Conservation (phyloP, 257 asterid species). For the Salvia splendens region DNA sequence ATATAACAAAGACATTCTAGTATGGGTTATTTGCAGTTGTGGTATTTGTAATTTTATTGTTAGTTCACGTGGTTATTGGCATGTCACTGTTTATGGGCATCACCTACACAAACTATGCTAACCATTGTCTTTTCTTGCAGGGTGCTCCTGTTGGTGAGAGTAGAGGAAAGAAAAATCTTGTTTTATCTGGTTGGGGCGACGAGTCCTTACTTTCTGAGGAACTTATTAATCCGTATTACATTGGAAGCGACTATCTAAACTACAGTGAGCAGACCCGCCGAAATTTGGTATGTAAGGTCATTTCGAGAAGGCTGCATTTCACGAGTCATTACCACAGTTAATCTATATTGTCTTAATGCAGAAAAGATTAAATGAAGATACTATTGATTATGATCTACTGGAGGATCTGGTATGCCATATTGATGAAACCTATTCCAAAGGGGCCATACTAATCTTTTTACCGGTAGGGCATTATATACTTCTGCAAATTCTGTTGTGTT, state of each 20-base stretch:
- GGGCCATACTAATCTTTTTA: conserved; percentile 84
- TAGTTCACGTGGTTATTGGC: background rate
- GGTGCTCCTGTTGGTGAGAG: conserved; percentile 74
- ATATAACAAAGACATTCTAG: conserved; percentile 1
- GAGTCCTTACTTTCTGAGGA: conserved; percentile 85
- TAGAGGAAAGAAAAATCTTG: conserved; percentile 89
- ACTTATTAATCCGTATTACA: conserved; percentile 64
- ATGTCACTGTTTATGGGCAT: conserved; percentile 16
- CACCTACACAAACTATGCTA: background rate
- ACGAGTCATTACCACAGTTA: conserved; percentile 21
- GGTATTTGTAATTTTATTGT: conserved; percentile 20
- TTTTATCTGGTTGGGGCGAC: conserved; percentile 96
- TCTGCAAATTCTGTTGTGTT: conserved; percentile 23
- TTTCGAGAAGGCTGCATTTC: conserved; percentile 14
- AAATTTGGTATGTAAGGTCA: conserved; percentile 64
- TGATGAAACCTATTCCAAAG: conserved; percentile 76
- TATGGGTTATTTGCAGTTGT: conserved; percentile 1
- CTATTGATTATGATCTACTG: conserved; percentile 89
- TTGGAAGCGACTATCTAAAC: conserved; percentile 52
- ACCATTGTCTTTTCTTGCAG: conserved; percentile 46
- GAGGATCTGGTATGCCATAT: conserved; percentile 90
- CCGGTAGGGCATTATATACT: conserved; percentile 56
- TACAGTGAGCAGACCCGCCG: conserved; percentile 76
- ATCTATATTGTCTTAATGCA: conserved; percentile 40
- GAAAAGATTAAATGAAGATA: conserved; percentile 89